Evolutionary conservation across 352 stramenopile species (phyloP).

Genomic region (Globisporangium radiosum): DNA sequence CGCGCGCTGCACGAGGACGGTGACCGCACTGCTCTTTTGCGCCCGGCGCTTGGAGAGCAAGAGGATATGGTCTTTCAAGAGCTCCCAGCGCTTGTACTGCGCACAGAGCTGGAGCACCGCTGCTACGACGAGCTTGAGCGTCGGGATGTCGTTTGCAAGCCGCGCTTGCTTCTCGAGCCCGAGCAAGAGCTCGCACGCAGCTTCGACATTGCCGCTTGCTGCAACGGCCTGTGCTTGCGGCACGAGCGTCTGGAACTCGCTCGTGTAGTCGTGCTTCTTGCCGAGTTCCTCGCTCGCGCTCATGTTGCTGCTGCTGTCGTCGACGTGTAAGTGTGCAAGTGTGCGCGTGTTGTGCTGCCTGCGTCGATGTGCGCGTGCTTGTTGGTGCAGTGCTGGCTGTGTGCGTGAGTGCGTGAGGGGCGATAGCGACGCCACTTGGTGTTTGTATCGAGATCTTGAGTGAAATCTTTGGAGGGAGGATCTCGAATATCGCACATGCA

Average conservation of each 20-base stretch:
- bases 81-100: conserved; percentile 83
- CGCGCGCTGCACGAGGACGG: conserved; percentile 76
- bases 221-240: conserved; percentile 61
- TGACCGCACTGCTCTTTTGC: conserved; percentile 84
- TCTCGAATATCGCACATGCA: no score
- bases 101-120: conserved; percentile 74
- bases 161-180: conserved; percentile 79
- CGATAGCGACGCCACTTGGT: no score
- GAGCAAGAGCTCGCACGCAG: conserved; percentile 78
- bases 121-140: conserved; percentile 76
- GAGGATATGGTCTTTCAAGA: conserved; percentile 82
- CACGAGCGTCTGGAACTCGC: conserved; percentile 57
- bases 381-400: no score
- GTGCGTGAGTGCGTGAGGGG: no score
- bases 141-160: conserved; percentile 79
- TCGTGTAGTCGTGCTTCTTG: conserved; percentile 73
- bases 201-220: conserved; percentile 70
- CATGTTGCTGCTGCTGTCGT: conserved; percentile 20
- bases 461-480: no score
- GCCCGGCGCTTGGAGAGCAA: conserved; percentile 85
- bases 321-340: no score
- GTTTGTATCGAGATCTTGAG: no score
- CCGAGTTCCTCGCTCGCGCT: conserved; percentile 63
- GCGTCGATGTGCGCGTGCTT: no score
- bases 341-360: no score